A percentile compares a stretch with the other conserved stretches of the same genome.
These are phyloP conservation scores for Herpomyces periplanetae DNA, from an alignment of 2,329 filamentous ascomycete species.

Conservation along the genomic window DNA sequence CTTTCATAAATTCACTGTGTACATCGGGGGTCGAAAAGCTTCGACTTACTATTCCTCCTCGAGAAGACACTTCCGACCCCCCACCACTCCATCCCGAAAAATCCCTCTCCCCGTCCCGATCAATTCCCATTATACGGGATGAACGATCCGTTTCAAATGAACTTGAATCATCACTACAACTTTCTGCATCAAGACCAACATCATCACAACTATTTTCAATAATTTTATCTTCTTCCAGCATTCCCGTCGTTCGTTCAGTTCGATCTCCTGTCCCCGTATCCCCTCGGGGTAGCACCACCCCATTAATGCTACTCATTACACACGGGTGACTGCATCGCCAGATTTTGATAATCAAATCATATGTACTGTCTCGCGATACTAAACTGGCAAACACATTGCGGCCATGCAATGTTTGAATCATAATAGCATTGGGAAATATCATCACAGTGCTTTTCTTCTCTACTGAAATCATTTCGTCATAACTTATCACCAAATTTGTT, in stretches of 20 bases:
- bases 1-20: too few relatives aligned
- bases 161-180: conserved; percentile 38
- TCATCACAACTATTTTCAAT: conserved; percentile 25
- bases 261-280: conserved; percentile 38
- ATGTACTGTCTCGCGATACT: conserved; percentile 69
- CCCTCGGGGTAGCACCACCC: conserved; percentile 24
- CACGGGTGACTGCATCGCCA: conserved; percentile 91
- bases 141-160: too few relatives aligned
- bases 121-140: too few relatives aligned
- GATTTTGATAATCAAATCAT: conserved; percentile 83
- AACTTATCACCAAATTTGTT: conserved; percentile 84
- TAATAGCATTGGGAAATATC: conserved; percentile 82
- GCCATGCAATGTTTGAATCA: conserved; percentile 77
- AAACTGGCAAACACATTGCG: conserved; percentile 88
- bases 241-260: conserved; percentile 48
- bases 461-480: conserved; percentile 82
- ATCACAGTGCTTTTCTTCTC: conserved; percentile 88
- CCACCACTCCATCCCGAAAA: too few relatives aligned
- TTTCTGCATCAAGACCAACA: conserved; percentile 36
- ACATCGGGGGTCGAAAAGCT: too few relatives aligned
- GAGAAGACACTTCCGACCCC: too few relatives aligned
- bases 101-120: too few relatives aligned
- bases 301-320: conserved; percentile 59
- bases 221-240: conserved; percentile 9
- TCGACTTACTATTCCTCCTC: too few relatives aligned